Conservation (phyloP, 345 rosid species). For the Orychophragmus violaceus region DNA sequence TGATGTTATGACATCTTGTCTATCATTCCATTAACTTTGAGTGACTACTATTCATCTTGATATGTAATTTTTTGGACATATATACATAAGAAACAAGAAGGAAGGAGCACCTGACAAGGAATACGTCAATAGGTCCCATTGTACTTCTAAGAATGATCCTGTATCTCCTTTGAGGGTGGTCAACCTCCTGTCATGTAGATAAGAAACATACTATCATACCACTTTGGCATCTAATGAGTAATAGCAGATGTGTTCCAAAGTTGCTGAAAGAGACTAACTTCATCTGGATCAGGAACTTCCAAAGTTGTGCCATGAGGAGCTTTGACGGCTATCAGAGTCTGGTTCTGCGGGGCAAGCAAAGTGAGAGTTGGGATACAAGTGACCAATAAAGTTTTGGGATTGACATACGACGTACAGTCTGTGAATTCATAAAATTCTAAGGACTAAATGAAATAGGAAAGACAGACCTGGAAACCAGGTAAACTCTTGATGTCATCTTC, state of each 20-base stretch:
- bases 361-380: conserved; percentile 14
- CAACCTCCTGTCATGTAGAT: conserved; percentile 51
- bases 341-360: conserved; percentile 46
- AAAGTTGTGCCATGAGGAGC: conserved; percentile 98
- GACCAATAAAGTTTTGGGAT: conserved; percentile 14
- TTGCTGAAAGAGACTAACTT: conserved; percentile 43
- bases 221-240: conserved; percentile 18
- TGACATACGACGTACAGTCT: not conserved
- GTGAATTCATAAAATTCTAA: not conserved
- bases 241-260: conserved; percentile 1
- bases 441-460: conserved; percentile 3
- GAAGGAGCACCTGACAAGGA: conserved; percentile 74
- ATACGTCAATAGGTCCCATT: conserved; percentile 96
- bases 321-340: conserved; percentile 92
- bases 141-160: conserved; percentile 91
- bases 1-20: not conserved
- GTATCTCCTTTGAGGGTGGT: conserved; percentile 76
- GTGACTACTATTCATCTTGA: not conserved
- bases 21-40: not conserved
- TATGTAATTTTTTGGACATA: not conserved
- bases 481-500: conserved; percentile 85
- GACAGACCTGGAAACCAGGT: conserved; percentile 69
- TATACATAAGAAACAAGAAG: not conserved
- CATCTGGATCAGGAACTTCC: conserved; percentile 95
- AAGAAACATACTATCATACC: conserved; percentile 23